Evolutionary conservation across 2,329 filamentous ascomycete species (phyloP).

Genomic region (Fusarium lateritium): DNA sequence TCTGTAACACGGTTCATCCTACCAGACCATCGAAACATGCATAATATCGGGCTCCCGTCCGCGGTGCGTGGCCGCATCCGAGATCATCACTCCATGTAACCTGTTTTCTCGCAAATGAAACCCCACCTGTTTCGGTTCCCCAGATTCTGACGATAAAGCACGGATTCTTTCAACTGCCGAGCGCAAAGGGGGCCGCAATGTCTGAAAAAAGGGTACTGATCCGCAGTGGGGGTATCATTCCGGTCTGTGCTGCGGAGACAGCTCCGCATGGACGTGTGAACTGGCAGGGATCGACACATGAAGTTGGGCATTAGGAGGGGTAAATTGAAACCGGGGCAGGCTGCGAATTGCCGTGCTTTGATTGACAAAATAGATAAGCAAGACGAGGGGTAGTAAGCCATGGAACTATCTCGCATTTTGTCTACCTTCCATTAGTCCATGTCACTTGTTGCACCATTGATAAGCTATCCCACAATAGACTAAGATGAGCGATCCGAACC

Average conservation of each 20-base stretch:
- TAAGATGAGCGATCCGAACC: too few relatives aligned
- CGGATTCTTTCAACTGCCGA: conserved; percentile 24
- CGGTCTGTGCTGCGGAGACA: conserved; percentile 27
- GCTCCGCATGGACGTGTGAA: conserved; percentile 21
- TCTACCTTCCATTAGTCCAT: too few relatives aligned
- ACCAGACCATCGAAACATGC: neutral
- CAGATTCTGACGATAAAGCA: neutral
- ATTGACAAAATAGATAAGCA: too few relatives aligned
- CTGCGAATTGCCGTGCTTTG: too few relatives aligned
- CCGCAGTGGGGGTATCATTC: too few relatives aligned
- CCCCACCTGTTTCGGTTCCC: neutral
- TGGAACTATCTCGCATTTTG: too few relatives aligned
- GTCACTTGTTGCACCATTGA: too few relatives aligned
- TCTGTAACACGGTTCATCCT: neutral
- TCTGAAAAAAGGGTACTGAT: neutral
- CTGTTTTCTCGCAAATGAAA: neutral
- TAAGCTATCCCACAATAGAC: too few relatives aligned
- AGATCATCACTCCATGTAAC: neutral
- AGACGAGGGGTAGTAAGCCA: too few relatives aligned
- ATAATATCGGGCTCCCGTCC: conserved; percentile 17
- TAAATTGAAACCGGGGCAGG: too few relatives aligned
- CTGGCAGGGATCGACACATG: too few relatives aligned
- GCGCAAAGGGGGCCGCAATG: conserved; percentile 26
- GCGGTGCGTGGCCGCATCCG: conserved; percentile 13
- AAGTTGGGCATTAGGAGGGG: too few relatives aligned